These are phyloP conservation scores for Solanum tarijense DNA, from an alignment of 257 asterid genomes.

Conservation along the genomic window DNA sequence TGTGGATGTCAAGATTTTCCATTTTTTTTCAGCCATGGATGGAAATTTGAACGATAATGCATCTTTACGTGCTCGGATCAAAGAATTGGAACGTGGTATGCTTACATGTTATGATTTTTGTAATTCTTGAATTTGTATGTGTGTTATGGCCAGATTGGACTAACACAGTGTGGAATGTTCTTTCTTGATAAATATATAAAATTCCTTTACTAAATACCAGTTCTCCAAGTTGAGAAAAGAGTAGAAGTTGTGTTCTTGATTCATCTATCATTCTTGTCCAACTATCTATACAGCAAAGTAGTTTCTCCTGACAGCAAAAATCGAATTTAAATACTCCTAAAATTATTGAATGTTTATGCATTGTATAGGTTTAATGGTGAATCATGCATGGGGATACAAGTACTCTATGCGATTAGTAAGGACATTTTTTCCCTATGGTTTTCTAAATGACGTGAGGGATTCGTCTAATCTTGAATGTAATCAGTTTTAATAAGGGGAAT, in stretches of 20 bases:
- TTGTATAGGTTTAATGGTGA: not conserved
- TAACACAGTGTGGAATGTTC: not conserved
- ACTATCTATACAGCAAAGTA: not conserved
- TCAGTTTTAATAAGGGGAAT: not conserved
- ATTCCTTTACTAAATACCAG: not conserved
- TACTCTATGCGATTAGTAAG: not conserved
- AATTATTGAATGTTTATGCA: too few relatives aligned
- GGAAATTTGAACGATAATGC: slow-evolving; percentile 21
- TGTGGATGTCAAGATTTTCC: not conserved
- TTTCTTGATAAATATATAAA: not conserved
- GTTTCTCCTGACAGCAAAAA: not conserved
- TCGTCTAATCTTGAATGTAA: not conserved
- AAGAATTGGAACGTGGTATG: slow-evolving; percentile 84
- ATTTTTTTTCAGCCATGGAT: slow-evolving; percentile 48
- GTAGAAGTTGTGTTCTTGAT: not conserved
- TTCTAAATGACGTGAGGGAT: not conserved
- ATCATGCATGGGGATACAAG: not conserved
- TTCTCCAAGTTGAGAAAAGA: not conserved
- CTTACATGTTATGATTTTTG: not conserved
- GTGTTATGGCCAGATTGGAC: not conserved
- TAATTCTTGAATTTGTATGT: not conserved
- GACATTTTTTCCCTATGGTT: not conserved
- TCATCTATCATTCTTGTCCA: not conserved
- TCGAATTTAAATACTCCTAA: not conserved
- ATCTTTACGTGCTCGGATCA: slow-evolving; percentile 50